Conservation (phyloP, 208 protist genomes). For the Leptomonas pyrrhocoris region DNA sequence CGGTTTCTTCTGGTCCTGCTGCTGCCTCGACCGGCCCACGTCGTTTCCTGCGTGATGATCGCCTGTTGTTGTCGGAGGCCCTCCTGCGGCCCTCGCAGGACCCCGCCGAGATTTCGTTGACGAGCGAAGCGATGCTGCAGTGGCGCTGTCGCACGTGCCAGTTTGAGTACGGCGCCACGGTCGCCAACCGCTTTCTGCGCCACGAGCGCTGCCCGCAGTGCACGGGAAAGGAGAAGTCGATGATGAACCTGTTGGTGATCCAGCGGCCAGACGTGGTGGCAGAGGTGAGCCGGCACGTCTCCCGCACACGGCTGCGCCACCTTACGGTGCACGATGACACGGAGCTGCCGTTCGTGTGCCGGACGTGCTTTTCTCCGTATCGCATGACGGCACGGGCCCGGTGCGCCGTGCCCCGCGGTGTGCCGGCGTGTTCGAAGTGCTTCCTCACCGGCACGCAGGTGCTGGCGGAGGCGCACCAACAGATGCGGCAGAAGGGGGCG, state of each 20-base stretch:
- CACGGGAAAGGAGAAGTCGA: slow-evolving; percentile 41
- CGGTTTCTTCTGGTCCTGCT: neutral
- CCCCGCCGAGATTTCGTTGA: slow-evolving; percentile 49
- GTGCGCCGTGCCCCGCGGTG: slow-evolving; percentile 49
- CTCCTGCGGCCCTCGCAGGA: slow-evolving; percentile 60
- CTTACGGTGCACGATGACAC: slow-evolving; percentile 66
- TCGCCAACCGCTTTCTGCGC: slow-evolving; percentile 57
- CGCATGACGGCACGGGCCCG: slow-evolving; percentile 68
- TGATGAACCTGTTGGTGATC: slow-evolving; percentile 64
- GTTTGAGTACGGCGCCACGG: slow-evolving; percentile 53
- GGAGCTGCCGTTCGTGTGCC: slow-evolving; percentile 76
- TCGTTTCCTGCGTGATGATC: slow-evolving; percentile 53
- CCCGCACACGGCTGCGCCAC: slow-evolving; percentile 40
- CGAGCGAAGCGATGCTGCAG: slow-evolving; percentile 46
- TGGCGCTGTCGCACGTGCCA: slow-evolving; percentile 74
- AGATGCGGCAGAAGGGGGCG: neutral
- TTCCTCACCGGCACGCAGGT: slow-evolving; percentile 38
- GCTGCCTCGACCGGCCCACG: neutral
- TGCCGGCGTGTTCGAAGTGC: slow-evolving; percentile 78
- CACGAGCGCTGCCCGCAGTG: slow-evolving; percentile 79
- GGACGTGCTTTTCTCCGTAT: slow-evolving; percentile 67
- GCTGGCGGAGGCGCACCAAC: slow-evolving; percentile 24
- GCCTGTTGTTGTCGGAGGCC: slow-evolving; percentile 55
- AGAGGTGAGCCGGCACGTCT: slow-evolving; percentile 66
- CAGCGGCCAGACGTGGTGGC: slow-evolving; percentile 74